These are phyloP conservation scores for Zymoseptoria brevis DNA, from an alignment of 2,329 filamentous ascomycete genomes.

Conservation along the genomic window DNA sequence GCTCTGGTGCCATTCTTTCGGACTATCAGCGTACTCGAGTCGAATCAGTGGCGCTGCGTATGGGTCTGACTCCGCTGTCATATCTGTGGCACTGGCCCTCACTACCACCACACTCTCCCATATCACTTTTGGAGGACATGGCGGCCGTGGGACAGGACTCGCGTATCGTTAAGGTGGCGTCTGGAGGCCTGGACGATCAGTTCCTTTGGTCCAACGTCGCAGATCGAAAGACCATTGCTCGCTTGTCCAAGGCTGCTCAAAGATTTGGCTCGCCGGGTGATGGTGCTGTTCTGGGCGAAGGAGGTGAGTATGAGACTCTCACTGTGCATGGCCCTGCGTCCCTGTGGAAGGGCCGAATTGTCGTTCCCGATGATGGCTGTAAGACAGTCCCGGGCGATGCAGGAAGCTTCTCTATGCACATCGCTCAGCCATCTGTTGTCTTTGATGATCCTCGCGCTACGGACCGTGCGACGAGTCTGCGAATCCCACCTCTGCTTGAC, in stretches of 20 bases:
- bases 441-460: background rate
- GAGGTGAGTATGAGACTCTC: conserved; percentile 92
- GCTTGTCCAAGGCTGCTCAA: conserved; percentile 48
- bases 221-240: conserved; percentile 39
- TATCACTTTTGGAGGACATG: conserved; percentile 71
- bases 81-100: conserved; percentile 88
- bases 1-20: conserved; percentile 83
- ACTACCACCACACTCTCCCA: conserved; percentile 49
- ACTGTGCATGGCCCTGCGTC: conserved; percentile 68
- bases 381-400: conserved; percentile 59
- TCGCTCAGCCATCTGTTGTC: conserved; percentile 49
- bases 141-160: conserved; percentile 67
- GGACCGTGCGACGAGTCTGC: conserved; percentile 29
- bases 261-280: conserved; percentile 58
- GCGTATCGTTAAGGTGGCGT: conserved; percentile 91
- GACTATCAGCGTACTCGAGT: conserved; percentile 96
- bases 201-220: conserved; percentile 78
- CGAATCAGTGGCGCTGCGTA: conserved; percentile 76
- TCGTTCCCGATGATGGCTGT: conserved; percentile 48
- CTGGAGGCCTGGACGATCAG: conserved; percentile 71
- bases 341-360: conserved; percentile 66
- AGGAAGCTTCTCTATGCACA: conserved; percentile 64
- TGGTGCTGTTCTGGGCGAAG: conserved; percentile 78
- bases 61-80: conserved; percentile 75
- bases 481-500: conserved; percentile 62